Evolutionary conservation across 148 eudicot genomes (phyloP).

Genomic region (Spergularia bocconei): DNA sequence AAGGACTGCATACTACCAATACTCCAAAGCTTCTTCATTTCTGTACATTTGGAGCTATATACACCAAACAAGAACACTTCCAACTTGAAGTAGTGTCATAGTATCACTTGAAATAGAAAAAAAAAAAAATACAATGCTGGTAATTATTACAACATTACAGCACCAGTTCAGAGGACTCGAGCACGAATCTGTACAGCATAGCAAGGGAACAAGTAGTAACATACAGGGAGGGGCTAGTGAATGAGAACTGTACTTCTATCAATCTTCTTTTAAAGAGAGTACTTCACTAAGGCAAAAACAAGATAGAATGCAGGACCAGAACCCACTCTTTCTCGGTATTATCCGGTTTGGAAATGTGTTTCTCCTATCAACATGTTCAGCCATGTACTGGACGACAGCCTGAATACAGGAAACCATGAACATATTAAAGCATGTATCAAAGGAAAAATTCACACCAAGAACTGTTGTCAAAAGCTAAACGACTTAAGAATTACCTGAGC

Average conservation of each 20-base stretch:
- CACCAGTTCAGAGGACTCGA: constrained; percentile 4
- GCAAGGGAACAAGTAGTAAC: constrained; percentile 4
- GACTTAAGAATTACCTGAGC: constrained; percentile 48
- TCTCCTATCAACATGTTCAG: constrained; percentile 39
- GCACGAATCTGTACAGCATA: constrained; percentile 18
- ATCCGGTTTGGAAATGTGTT: constrained; percentile 19
- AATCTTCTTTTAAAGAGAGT: constrained; percentile 7
- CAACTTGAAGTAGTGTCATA: not conserved
- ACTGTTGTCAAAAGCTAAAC: not conserved
- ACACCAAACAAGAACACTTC: too few relatives aligned
- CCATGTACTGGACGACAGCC: constrained; percentile 70
- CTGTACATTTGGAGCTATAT: too few relatives aligned
- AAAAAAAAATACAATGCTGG: not conserved
- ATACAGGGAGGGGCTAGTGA: not conserved
- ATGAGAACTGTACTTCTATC: not conserved
- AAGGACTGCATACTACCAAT: too few relatives aligned
- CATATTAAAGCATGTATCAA: not conserved
- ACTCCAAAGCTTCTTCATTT: too few relatives aligned
- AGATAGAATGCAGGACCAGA: constrained; percentile 42
- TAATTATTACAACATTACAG: not conserved
- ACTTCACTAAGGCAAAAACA: constrained; percentile 34
- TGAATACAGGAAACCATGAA: constrained; percentile 24
- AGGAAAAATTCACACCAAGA: not conserved
- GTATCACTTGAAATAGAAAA: not conserved
- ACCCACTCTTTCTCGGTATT: constrained; percentile 42